Percentiles rank a stretch among this genome's conserved stretches.
These are phyloP conservation scores for Blepharisma stoltei DNA, from an alignment of 73 alveolate species.

Conservation along the genomic window DNA sequence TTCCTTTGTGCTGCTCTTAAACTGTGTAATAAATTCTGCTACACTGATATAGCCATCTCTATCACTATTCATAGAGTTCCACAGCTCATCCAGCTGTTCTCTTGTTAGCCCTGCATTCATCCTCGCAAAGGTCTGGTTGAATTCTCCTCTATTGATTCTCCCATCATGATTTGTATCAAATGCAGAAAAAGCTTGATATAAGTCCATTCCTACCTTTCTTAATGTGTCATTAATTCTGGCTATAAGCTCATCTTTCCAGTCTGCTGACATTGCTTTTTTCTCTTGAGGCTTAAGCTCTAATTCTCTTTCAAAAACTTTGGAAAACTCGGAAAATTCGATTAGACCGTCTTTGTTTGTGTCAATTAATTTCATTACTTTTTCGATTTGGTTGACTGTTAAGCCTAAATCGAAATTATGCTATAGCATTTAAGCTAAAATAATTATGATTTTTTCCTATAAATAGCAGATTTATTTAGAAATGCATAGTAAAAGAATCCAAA, in stretches of 20 bases:
- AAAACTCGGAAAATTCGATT: background rate
- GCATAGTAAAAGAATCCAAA: slow-evolving; percentile 22
- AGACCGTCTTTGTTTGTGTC: slow-evolving; percentile 3
- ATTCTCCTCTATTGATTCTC: slow-evolving; percentile 33
- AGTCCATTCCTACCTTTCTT: background rate
- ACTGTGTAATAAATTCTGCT: slow-evolving; percentile 58
- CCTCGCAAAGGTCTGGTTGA: slow-evolving; percentile 17
- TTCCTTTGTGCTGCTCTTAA: slow-evolving; percentile 15
- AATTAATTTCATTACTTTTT: slow-evolving; percentile 21
- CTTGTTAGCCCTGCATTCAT: slow-evolving; percentile 40
- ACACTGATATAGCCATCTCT: slow-evolving; percentile 40
- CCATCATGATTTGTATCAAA: slow-evolving; percentile 45
- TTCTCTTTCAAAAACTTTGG: slow-evolving; percentile 28
- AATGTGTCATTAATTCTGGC: slow-evolving; percentile 14
- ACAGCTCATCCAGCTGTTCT: slow-evolving; percentile 40
- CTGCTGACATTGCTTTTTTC: background rate
- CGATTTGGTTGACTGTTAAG: background rate
- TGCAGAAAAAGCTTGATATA: slow-evolving; percentile 43
- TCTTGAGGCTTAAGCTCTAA: background rate
- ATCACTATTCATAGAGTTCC: slow-evolving; percentile 52
- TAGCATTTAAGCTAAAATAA: too few species aligned
- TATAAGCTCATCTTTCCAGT: slow-evolving; percentile 30
- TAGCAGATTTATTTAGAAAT: too few species aligned
- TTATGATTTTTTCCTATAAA: too few species aligned
- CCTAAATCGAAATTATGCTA: slow-evolving; percentile 17